Percentiles rank a stretch among this genome's conserved stretches.
Evolutionary conservation across 2,329 filamentous ascomycete genomes (phyloP).

Genomic region (Neoascochyta sp.): DNA sequence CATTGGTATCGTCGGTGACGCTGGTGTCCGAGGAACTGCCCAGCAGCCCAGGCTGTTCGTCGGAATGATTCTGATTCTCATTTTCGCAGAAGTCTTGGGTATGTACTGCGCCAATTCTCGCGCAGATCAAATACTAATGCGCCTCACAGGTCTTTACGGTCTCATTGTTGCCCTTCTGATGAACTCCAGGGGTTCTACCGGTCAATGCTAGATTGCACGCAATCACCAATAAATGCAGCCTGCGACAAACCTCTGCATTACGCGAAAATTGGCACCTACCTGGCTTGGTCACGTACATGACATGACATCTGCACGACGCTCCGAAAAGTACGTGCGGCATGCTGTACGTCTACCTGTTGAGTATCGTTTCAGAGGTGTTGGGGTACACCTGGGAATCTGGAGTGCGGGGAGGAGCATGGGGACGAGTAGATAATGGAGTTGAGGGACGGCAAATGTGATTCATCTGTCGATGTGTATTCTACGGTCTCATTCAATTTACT

Average conservation of each 20-base stretch:
- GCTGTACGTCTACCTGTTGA: conserved; percentile 37
- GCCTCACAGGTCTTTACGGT: conserved; percentile 80
- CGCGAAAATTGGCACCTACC: conserved; percentile 15
- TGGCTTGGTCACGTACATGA: conserved; percentile 17
- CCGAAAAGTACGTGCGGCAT: conserved; percentile 20
- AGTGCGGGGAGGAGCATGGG: conserved; percentile 5
- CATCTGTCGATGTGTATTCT: conserved; percentile 37
- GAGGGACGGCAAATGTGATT: conserved; percentile 30
- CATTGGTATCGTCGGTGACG: conserved; percentile 64
- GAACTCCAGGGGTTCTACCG: conserved; percentile 75
- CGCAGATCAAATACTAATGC: conserved; percentile 1
- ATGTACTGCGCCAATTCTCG: conserved; percentile 39
- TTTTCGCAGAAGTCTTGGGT: conserved; percentile 99
- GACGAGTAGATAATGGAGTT: conserved; percentile 34
- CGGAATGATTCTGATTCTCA: conserved; percentile 98
- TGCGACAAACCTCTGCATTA: conserved; percentile 29
- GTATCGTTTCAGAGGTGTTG: conserved; percentile 26
- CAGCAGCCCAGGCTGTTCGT: conserved; percentile 86
- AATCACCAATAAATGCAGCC: conserved; percentile 23
- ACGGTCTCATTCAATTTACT: conserved; percentile 30
- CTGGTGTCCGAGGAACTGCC: conserved; percentile 81
- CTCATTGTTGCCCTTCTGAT: conserved; percentile 98
- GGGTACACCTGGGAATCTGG: conserved; percentile 7
- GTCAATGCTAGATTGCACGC: conserved; percentile 10
- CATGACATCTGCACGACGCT: conserved; percentile 28